phyloP scores from a whole-genome alignment of 2,329 filamentous ascomycete genomes.

The Helicocarpus griseus region DNA sequence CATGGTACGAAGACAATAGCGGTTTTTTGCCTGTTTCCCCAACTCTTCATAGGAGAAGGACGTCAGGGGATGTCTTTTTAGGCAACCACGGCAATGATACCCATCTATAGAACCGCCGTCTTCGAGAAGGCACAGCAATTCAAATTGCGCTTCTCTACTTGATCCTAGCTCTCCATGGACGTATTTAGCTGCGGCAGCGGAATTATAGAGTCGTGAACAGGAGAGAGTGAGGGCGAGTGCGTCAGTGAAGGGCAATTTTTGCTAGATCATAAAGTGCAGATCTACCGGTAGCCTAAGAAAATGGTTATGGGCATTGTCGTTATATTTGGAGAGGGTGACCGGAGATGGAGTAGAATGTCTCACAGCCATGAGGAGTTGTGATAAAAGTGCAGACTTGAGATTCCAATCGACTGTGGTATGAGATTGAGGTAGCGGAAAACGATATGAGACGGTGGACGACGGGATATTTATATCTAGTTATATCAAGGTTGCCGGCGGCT shows the following conservation, averaged over 20 bases:
- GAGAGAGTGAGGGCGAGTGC: background rate
- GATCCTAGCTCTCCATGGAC: background rate
- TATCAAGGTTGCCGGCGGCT: no score
- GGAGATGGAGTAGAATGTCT: no score
- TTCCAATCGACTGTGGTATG: no score
- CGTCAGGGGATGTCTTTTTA: background rate
- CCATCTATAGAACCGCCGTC: background rate
- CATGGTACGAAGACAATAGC: conserved; percentile 2
- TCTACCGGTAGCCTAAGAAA: background rate
- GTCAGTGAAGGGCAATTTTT: background rate
- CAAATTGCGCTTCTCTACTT: background rate
- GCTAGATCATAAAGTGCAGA: background rate
- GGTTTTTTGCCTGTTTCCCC: background rate
- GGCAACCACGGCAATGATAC: background rate
- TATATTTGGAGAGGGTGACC: no score
- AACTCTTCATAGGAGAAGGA: background rate
- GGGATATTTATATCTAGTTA: no score
- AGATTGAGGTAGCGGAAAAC: no score
- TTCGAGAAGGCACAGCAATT: background rate
- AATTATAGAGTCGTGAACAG: background rate
- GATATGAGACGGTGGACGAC: no score
- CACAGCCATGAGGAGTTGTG: no score
- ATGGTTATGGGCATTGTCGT: background rate
- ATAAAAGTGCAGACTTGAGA: no score
- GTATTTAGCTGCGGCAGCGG: background rate